Conservation (phyloP, 176 grass and related monocot genomes). For the Panicum miliaceum region DNA sequence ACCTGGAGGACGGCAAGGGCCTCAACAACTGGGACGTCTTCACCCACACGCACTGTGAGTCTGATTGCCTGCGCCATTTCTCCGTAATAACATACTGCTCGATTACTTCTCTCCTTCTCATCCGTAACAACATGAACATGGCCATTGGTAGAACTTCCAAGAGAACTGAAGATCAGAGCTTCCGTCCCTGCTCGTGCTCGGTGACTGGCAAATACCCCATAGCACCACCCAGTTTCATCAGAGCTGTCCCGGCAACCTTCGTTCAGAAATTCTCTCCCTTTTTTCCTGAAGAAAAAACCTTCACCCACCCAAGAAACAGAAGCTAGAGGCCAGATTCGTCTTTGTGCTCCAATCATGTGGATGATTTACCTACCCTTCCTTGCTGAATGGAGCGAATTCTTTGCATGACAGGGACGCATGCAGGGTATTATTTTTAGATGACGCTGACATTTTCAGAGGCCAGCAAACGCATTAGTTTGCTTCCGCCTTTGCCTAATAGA, state of each 20-base stretch:
- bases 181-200: not conserved
- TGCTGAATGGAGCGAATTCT: not conserved
- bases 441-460: too few relatives aligned
- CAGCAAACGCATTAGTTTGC: not conserved
- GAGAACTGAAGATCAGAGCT: not conserved
- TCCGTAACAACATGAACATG: not conserved
- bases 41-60: conserved; percentile 48
- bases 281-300: not conserved
- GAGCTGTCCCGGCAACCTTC: not conserved
- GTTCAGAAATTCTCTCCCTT: not conserved
- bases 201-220: too few relatives aligned
- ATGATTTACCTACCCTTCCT: not conserved
- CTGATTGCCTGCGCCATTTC: too few relatives aligned
- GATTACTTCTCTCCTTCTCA: not conserved
- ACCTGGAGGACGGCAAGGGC: conserved; percentile 74
- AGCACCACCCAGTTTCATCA: not conserved
- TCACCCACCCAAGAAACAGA: not conserved
- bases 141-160: not conserved
- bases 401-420: conserved; percentile 16
- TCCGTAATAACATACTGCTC: not conserved
- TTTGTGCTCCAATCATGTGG: not conserved
- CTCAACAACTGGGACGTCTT: conserved; percentile 90
- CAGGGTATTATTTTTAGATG: not conserved
- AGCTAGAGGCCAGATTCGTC: not conserved
- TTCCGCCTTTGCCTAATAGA: too few relatives aligned